Evolutionary conservation across 805 yeast genomes (phyloP).

Genomic region (Cyberlindnera meyerae): DNA sequence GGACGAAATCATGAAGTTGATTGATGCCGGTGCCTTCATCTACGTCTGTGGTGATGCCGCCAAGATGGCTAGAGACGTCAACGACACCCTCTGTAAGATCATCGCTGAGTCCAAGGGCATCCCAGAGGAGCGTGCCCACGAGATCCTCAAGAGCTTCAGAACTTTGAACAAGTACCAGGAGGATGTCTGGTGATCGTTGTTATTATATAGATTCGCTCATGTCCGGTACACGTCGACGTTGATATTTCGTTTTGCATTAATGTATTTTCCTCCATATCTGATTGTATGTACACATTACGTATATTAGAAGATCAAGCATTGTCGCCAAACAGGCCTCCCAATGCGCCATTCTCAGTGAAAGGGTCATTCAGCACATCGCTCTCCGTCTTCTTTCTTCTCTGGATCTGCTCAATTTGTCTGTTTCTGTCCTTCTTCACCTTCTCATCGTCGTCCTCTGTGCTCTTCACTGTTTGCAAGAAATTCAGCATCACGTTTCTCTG

Average conservation of each 20-base stretch:
- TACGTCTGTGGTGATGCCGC: constrained; percentile 98
- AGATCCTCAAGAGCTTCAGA: constrained; percentile 70
- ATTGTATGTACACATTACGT: too few relatives aligned
- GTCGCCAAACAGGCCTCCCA: constrained; percentile 53
- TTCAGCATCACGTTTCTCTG: constrained; percentile 78
- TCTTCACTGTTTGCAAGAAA: constrained; percentile 61
- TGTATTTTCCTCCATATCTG: too few relatives aligned
- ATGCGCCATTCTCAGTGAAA: constrained; percentile 62
- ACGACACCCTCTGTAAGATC: constrained; percentile 58
- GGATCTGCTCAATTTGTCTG: constrained; percentile 50
- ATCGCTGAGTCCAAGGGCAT: constrained; percentile 60
- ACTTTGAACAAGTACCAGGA: constrained; percentile 90
- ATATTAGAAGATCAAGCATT: too few relatives aligned
- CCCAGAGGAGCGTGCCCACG: constrained; percentile 63
- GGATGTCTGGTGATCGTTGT: constrained; percentile 77
- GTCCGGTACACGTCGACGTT: too few relatives aligned
- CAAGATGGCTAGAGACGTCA: constrained; percentile 93
- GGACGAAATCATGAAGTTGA: constrained; percentile 33
- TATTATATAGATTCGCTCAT: neutral
- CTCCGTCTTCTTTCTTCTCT: constrained; percentile 41
- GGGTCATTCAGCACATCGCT: constrained; percentile 68
- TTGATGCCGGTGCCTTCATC: constrained; percentile 77
- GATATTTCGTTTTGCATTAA: too few relatives aligned
- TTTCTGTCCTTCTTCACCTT: constrained; percentile 42
- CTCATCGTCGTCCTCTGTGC: constrained; percentile 39